phyloP scores from a whole-genome alignment of 495 filamentous ascomycete species.

The Cercophora scortea region DNA sequence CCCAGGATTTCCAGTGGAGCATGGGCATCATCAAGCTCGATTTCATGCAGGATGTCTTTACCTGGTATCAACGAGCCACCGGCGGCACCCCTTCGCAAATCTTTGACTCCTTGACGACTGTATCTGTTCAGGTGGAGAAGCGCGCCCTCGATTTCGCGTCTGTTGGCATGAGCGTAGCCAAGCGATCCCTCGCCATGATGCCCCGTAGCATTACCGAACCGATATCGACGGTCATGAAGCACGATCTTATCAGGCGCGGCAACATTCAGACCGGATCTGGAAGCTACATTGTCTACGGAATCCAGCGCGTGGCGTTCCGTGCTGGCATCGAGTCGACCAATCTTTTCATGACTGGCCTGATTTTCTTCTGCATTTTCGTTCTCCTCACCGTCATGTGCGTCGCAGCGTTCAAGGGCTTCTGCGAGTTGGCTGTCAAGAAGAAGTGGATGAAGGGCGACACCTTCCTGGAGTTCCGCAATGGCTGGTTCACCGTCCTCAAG shows the following conservation, averaged over 20 bases:
- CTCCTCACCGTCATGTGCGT: conserved; percentile 63
- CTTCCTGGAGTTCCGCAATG: conserved; percentile 92
- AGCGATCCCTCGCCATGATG: conserved; percentile 43
- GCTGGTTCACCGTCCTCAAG: conserved; percentile 50
- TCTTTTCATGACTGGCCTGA: conserved; percentile 85
- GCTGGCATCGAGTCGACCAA: conserved; percentile 85
- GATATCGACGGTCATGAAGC: conserved; percentile 12
- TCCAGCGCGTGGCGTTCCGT: conserved; percentile 83
- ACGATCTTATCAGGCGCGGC: conserved; percentile 31
- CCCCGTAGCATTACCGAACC: conserved; percentile 42
- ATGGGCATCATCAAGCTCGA: conserved; percentile 90
- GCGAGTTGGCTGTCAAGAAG: conserved; percentile 64
- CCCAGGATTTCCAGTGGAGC: conserved; percentile 98
- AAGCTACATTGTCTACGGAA: conserved; percentile 72
- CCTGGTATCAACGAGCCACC: conserved; percentile 94
- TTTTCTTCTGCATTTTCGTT: conserved; percentile 84
- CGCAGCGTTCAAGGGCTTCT: conserved; percentile 70
- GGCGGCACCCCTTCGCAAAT: conserved; percentile 81
- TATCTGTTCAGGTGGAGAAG: conserved; percentile 83
- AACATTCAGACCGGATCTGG: conserved; percentile 43
- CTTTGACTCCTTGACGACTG: conserved; percentile 62
- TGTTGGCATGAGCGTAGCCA: conserved; percentile 32
- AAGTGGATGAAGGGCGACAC: conserved; percentile 79
- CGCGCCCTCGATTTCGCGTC: conserved; percentile 39
- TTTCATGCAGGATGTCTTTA: conserved; percentile 83